phyloP scores from a whole-genome alignment of 768 basidiomycete species.

The Tricholoma saponaceum region DNA sequence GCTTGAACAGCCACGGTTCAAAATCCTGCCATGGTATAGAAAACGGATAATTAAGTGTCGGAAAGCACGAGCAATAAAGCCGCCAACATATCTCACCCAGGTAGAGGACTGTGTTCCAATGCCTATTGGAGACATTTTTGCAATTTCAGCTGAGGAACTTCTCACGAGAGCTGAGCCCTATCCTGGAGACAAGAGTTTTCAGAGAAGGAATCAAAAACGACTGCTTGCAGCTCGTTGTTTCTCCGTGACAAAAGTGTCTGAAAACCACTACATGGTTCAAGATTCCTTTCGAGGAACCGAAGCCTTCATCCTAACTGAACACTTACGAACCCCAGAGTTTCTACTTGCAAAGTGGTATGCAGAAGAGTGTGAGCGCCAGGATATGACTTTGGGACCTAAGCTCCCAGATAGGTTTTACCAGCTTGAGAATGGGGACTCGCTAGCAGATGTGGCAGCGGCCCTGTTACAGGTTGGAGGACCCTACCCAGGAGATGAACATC shows the following conservation, averaged over 20 bases:
- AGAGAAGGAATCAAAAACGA: neutral
- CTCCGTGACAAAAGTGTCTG: neutral
- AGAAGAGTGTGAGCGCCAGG: neutral
- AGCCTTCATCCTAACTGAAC: neutral
- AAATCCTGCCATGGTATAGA: conserved; percentile 1
- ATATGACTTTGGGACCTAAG: neutral
- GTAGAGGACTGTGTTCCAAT: neutral
- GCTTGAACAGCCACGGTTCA: neutral
- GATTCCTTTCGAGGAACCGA: neutral
- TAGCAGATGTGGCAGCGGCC: neutral
- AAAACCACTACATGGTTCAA: neutral
- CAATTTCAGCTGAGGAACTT: neutral
- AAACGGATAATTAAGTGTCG: neutral
- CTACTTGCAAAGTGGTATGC: neutral
- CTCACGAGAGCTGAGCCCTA: neutral
- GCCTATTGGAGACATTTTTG: neutral
- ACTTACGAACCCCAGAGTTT: neutral
- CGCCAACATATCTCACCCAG: neutral
- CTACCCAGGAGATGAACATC: conserved; percentile 2
- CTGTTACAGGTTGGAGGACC: neutral
- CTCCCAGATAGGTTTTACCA: neutral
- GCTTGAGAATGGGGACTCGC: neutral
- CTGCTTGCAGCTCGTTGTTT: neutral
- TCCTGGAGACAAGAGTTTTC: neutral
- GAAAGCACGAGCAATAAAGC: neutral